Conservation (phyloP, 495 filamentous ascomycete genomes). For the Bryoglossum gracile region DNA sequence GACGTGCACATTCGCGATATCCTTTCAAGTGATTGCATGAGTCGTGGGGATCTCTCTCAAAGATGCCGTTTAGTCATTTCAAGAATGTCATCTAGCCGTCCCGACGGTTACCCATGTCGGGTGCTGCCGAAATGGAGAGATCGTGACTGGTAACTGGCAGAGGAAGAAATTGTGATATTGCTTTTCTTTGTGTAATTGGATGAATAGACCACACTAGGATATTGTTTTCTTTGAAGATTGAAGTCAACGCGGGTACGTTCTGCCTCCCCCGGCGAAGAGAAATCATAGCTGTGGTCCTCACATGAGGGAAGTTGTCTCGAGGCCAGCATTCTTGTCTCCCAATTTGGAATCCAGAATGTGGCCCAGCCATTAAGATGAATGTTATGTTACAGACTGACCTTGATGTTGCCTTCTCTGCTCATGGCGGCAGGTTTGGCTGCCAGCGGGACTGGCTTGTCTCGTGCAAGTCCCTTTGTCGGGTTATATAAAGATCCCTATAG, state of each 20-base stretch:
- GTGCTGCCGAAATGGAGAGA: neutral
- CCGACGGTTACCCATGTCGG: neutral
- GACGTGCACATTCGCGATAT: neutral
- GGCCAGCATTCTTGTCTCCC: neutral
- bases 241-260: neutral
- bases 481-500: constrained; percentile 1
- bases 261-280: neutral
- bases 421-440: constrained; percentile 4
- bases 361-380: neutral
- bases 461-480: neutral
- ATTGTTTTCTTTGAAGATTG: neutral
- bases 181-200: neutral
- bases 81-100: neutral
- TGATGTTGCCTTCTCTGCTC: neutral
- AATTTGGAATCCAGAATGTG: neutral
- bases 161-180: neutral
- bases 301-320: neutral
- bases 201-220: neutral
- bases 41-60: neutral
- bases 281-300: neutral
- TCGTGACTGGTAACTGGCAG: neutral
- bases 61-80: neutral
- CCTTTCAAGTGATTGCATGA: constrained; percentile 9
- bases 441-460: neutral
- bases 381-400: neutral